Percentiles rank a stretch among this genome's conserved stretches.
These are phyloP conservation scores for Fomes fomentarius DNA, from an alignment of 1,284 basidiomycete genomes.

Conservation along the genomic window DNA sequence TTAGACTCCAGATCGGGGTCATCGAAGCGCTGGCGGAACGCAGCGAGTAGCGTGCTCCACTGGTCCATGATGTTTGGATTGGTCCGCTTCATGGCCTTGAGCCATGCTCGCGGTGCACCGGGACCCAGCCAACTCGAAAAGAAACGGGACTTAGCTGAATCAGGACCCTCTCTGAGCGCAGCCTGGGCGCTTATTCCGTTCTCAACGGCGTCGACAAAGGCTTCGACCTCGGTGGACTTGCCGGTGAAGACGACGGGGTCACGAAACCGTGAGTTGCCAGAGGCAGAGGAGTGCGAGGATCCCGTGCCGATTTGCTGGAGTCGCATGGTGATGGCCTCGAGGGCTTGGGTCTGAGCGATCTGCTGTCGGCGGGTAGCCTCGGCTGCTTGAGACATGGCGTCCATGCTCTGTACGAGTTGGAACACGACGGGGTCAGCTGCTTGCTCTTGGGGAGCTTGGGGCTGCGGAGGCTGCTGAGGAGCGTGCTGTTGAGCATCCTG, in stretches of 20 bases:
- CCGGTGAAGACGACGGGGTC: neutral
- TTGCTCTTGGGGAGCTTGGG: no score
- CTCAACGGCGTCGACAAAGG: neutral
- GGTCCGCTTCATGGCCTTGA: neutral
- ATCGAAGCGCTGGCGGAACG: constrained; percentile 23
- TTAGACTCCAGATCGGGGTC: constrained; percentile 1
- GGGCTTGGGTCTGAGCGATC: neutral
- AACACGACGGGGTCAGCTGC: no score
- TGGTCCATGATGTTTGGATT: constrained; percentile 6
- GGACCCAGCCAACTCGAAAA: neutral
- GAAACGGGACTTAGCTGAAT: neutral
- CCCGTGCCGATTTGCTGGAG: neutral
- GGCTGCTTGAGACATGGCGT: no score
- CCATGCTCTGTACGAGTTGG: no score
- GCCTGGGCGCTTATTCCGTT: neutral
- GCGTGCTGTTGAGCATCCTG: no score
- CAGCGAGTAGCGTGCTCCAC: constrained; percentile 32
- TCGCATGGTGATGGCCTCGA: neutral
- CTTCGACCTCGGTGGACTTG: neutral
- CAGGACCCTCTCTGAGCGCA: neutral
- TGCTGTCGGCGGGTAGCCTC: no score
- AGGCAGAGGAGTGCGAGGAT: neutral
- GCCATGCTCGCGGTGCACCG: neutral
- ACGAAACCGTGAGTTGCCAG: neutral
- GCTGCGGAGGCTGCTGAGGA: no score